phyloP scores from a whole-genome alignment of 352 stramenopile species.

The Pythium phragmitis region DNA sequence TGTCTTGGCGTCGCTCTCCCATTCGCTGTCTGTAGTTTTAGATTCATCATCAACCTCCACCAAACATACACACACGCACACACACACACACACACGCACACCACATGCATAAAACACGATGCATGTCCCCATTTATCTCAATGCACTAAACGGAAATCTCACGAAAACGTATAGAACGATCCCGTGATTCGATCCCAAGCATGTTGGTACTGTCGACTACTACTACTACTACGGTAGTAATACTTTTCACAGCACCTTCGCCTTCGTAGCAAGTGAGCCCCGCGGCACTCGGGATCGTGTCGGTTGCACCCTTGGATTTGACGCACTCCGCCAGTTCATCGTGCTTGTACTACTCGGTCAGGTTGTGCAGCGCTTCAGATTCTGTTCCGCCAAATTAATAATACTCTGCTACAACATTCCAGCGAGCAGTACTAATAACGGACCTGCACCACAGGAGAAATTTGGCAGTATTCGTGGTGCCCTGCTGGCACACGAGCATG shows the following conservation, averaged over 20 bases:
- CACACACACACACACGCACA: too few species aligned
- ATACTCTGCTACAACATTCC: neutral
- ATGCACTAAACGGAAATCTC: neutral
- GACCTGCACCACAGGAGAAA: slow-evolving; percentile 90
- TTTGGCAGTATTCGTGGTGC: slow-evolving; percentile 94
- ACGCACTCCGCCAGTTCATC: slow-evolving; percentile 92
- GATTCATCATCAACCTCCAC: slow-evolving; percentile 22
- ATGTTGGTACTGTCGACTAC: too few species aligned
- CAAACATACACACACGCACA: neutral
- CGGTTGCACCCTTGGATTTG: slow-evolving; percentile 91
- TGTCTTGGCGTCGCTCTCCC: neutral
- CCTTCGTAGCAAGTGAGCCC: slow-evolving; percentile 96
- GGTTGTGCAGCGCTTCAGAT: slow-evolving; percentile 94
- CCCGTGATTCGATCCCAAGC: neutral
- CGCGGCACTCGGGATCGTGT: slow-evolving; percentile 89
- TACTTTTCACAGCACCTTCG: slow-evolving; percentile 37
- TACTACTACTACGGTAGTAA: too few species aligned
- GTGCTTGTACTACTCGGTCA: slow-evolving; percentile 91
- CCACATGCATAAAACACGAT: too few species aligned
- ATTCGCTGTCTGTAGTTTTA: slow-evolving; percentile 34
- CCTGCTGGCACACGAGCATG: slow-evolving; percentile 93
- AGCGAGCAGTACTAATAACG: neutral
- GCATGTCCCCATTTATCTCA: neutral
- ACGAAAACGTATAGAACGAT: too few species aligned
- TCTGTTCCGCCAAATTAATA: slow-evolving; percentile 44